Base-by-base conservation (phyloP, 2,329 filamentous ascomycete genomes). In the Neonectria neomacrospora region DNA sequence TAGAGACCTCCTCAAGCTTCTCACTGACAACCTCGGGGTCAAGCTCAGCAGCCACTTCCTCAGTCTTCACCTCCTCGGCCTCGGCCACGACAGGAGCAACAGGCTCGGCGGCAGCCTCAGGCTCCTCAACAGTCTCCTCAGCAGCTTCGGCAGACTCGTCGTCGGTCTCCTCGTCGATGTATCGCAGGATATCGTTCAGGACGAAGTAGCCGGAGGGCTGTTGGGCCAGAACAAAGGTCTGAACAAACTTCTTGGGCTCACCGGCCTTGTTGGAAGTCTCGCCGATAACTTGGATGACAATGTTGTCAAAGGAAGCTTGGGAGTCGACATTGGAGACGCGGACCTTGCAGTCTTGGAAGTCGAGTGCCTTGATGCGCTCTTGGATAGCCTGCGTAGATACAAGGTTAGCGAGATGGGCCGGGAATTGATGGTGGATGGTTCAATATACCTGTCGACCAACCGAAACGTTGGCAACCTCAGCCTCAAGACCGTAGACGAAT, bases 131-230 rank as follows among this genome's bases (percentile, higher is more conserved):
- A 18, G 77, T 60, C 67, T 73, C 71, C 62, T 80, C 78, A 4
- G 70, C 67, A 55, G 78, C 75, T 50, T 67, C 63, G 28, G 88
- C 64, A 50, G 70, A 81, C 65, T 90, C 89, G 63, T 92, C 92
- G 65, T 97, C 94, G 44, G 86, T 86, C 73, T 95, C 92, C 66
- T 96, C 93, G 68, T 91, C 89, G 70, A 99, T 90, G 81, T 96
- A 98, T 73, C 96, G 88, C 83, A 98, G 93, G 78, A 99, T 97
- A 76, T 99, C 96, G 80, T 99, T 99, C 73, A 99, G 88, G 34
- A 99, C 95, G 74, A 97, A 99, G 85, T 98, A 99, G 68, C 96
- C 96, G 61, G 95, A 97, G 53, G 93, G 93, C 82, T 99, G 96
- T 80, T 95, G 90, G 52, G 96, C 96, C 67, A 99, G 91, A 67